phyloP scores from a whole-genome alignment of 2,329 filamentous ascomycete species.

The Pleurostoma richardsiae region DNA sequence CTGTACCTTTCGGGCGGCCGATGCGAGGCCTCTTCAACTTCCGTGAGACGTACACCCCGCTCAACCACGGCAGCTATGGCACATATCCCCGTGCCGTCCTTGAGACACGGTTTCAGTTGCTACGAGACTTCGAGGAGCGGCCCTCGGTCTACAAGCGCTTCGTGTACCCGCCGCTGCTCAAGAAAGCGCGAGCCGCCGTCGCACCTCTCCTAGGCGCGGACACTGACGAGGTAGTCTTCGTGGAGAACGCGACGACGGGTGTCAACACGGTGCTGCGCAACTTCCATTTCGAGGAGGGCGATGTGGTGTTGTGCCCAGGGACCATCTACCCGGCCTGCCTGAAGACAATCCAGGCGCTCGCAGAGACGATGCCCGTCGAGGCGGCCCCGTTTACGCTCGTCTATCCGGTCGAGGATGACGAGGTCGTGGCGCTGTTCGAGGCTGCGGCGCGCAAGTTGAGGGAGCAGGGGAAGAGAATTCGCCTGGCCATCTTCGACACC shows the following conservation, averaged over 20 bases:
- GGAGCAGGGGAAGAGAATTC: constrained; percentile 46
- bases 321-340: constrained; percentile 65
- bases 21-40: constrained; percentile 26
- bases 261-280: constrained; percentile 65
- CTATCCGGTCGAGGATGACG: constrained; percentile 56
- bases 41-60: constrained; percentile 21
- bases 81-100: constrained; percentile 54
- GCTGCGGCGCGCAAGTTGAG: constrained; percentile 43
- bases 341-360: constrained; percentile 55
- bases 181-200: constrained; percentile 52
- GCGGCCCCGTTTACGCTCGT: constrained; percentile 44
- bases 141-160: constrained; percentile 65
- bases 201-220: constrained; percentile 57
- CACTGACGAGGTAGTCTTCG: constrained; percentile 56
- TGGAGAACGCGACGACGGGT: constrained; percentile 67
- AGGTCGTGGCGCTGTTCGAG: constrained; percentile 49
- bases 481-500: constrained; percentile 65
- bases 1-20: constrained; percentile 15
- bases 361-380: constrained; percentile 46
- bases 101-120: constrained; percentile 44
- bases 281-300: constrained; percentile 50
- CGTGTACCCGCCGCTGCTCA: constrained; percentile 48
- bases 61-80: constrained; percentile 58
- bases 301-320: constrained; percentile 63
- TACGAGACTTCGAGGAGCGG: constrained; percentile 51